phyloP scores from a whole-genome alignment of 225 moss, liverwort and hornwort genomes.

The Bryoerythrophyllum caledonicum region DNA sequence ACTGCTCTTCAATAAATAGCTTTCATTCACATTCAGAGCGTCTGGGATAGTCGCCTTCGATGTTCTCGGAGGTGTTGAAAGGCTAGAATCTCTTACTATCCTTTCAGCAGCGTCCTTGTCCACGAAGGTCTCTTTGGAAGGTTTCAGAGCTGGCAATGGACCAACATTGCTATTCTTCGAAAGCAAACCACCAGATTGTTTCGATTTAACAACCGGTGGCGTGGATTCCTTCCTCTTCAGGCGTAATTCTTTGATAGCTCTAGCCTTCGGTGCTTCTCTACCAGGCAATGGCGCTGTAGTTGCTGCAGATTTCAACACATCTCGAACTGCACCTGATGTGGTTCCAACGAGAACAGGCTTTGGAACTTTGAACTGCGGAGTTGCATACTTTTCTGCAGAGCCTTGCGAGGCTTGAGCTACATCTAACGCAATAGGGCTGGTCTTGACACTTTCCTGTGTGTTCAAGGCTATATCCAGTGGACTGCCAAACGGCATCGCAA shows the following conservation, averaged over 20 bases:
- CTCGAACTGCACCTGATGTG: conserved; percentile 14
- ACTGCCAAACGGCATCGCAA: conserved; percentile 33
- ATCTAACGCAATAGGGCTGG: conserved; percentile 24
- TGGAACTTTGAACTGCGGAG: conserved; percentile 55
- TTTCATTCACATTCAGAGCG: conserved; percentile 16
- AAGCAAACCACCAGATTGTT: conserved; percentile 1
- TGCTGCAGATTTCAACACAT: conserved; percentile 9
- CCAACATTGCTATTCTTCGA: conserved; percentile 5
- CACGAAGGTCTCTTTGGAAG: conserved; percentile 12
- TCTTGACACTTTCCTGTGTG: conserved; percentile 45
- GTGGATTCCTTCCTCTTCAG: conserved; percentile 23
- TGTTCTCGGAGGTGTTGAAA: conserved; percentile 19
- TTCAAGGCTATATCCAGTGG: conserved; percentile 26
- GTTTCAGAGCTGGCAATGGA: neutral
- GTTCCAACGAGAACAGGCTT: conserved; percentile 37
- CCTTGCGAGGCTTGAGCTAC: conserved; percentile 30
- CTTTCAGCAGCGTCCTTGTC: conserved; percentile 20
- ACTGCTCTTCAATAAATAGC: conserved; percentile 18
- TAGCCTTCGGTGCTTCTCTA: conserved; percentile 7
- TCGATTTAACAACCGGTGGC: conserved; percentile 6
- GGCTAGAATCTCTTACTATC: conserved; percentile 25
- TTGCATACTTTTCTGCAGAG: conserved; percentile 12
- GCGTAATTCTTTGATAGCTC: conserved; percentile 19
- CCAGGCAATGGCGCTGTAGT: conserved; percentile 11
- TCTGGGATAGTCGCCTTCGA: conserved; percentile 18